phyloP scores from a whole-genome alignment of 306 rosid species.

The Lagenaria siceraria region DNA sequence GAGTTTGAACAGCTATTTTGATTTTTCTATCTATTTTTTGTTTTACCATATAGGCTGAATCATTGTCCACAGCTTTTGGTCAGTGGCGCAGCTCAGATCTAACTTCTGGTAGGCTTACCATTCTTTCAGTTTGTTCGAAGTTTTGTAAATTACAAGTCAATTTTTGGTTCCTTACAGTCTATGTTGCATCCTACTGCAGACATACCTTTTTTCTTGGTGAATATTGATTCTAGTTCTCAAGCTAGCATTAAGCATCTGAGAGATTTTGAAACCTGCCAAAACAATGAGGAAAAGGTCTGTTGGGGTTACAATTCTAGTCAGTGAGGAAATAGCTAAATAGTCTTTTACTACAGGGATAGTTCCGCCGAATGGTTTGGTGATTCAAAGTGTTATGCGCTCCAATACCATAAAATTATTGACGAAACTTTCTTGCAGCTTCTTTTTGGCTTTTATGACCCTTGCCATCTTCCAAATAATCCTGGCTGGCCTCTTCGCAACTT shows the following conservation, averaged over 20 bases:
- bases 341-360: conserved; percentile 5
- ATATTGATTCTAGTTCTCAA: conserved; percentile 39
- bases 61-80: conserved; percentile 62
- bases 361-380: neutral
- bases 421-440: conserved; percentile 41
- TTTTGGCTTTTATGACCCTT: conserved; percentile 95
- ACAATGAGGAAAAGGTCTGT: conserved; percentile 49
- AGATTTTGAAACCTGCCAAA: conserved; percentile 64
- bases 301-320: conserved; percentile 15
- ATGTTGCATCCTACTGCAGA: conserved; percentile 36
- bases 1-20: conserved; percentile 1
- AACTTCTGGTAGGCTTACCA: conserved; percentile 42
- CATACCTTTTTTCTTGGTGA: conserved; percentile 69
- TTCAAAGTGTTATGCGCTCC: conserved; percentile 5
- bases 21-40: conserved; percentile 3
- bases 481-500: conserved; percentile 98
- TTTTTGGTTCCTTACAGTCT: conserved; percentile 13
- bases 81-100: conserved; percentile 69
- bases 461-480: conserved; percentile 77
- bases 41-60: conserved; percentile 45
- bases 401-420: conserved; percentile 7
- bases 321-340: neutral
- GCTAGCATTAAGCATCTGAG: conserved; percentile 58
- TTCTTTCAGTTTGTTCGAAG: conserved; percentile 4
- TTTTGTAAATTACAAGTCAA: neutral